A percentile compares a stretch with the other conserved stretches of the same genome.
Conservation (phyloP, 495 filamentous ascomycete genomes). For the Penicillium paradoxum region DNA sequence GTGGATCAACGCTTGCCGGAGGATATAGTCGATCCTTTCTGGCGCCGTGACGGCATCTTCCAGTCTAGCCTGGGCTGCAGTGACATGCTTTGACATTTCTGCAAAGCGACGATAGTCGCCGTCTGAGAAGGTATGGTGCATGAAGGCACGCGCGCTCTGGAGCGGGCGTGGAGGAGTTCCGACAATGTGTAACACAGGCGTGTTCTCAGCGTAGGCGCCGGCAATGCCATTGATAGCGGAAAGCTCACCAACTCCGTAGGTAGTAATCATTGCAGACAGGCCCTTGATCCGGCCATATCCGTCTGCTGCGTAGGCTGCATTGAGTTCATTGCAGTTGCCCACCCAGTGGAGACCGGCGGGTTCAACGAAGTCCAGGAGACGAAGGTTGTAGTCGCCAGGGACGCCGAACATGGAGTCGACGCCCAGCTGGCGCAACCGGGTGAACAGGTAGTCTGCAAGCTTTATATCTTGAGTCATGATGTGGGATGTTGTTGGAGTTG, state of each 20-base stretch:
- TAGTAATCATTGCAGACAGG: slow-evolving; percentile 68
- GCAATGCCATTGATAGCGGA: slow-evolving; percentile 70
- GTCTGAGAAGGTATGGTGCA: slow-evolving; percentile 45
- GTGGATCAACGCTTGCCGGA: slow-evolving; percentile 35
- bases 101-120: slow-evolving; percentile 38
- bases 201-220: slow-evolving; percentile 67
- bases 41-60: slow-evolving; percentile 31
- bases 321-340: slow-evolving; percentile 76
- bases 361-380: slow-evolving; percentile 60
- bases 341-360: slow-evolving; percentile 66
- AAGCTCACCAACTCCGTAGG: slow-evolving; percentile 76
- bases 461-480: slow-evolving; percentile 22
- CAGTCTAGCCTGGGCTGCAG: slow-evolving; percentile 36
- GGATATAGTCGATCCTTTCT: slow-evolving; percentile 34
- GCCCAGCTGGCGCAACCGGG: slow-evolving; percentile 62
- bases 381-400: slow-evolving; percentile 73
- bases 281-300: slow-evolving; percentile 74
- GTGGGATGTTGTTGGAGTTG: not conserved
- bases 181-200: slow-evolving; percentile 79
- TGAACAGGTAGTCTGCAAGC: slow-evolving; percentile 61
- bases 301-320: slow-evolving; percentile 80
- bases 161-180: slow-evolving; percentile 42
- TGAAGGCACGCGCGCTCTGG: slow-evolving; percentile 26
- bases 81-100: slow-evolving; percentile 35
- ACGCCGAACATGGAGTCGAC: slow-evolving; percentile 63